Base-by-base conservation (phyloP, 345 rosid genomes). In the Pseudoturritis turrita region DNA sequence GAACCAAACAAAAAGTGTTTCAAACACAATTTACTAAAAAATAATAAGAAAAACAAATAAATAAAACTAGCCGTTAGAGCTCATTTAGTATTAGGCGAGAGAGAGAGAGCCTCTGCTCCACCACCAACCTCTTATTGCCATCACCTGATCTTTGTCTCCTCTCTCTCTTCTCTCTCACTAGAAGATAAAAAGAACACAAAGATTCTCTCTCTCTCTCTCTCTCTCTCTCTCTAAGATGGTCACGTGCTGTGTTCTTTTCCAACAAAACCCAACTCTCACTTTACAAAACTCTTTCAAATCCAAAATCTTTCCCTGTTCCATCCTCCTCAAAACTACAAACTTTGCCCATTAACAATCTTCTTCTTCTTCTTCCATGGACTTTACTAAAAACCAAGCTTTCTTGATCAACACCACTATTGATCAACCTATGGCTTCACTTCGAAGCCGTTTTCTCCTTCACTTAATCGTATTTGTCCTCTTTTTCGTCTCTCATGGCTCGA, bases 41-140 rank as follows among this genome's bases (percentile, higher is more conserved):
- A n/a, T 9, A 45, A 49, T 35, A 22, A 37, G 19, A 23, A 31
- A 36, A 41, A 55, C 2, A 45, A 68, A 14, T 43, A 69, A 60
- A 63, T 47, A 49, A 70, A 87, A 85, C 77, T 88, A 88, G 87
- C 90, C 87, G 87, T 84, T 84, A 43, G 25, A 61, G 19, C 47
- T 65, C 59, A 55, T 74, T 65, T 65, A 62, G 68, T 67, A 54
- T 49, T 26, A 75, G 29, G 29, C 69, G 3, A 62, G 14, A 37
- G 49, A 19, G 52, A 45, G 65, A 71, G 77, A 72, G 74, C 75
- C 57, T 68, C 79, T 75, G 75, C 67, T 73, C 69, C 74, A 76
- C 70, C 69, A 33, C 29, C 37, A 60, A 74, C 68, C 70, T 71
- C 79, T 68, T 61, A 73, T 62, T 74, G 25, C 81, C 49, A 40